Base-by-base conservation (phyloP, 164 flowering plant species). In the Stephania yunnanensis region DNA sequence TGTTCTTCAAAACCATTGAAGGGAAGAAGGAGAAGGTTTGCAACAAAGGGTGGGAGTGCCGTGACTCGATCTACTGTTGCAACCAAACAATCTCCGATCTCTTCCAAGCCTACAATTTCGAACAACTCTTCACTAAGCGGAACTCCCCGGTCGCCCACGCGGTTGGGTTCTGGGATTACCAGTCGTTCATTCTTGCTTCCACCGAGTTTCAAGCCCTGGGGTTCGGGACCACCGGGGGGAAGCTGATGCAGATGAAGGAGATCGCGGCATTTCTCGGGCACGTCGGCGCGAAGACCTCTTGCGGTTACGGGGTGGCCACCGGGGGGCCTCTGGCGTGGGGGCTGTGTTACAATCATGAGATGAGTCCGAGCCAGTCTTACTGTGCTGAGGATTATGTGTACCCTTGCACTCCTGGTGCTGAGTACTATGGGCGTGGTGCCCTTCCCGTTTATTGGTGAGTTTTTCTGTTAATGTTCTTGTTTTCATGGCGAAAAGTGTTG, bases 291-390 rank as follows among this genome's bases (percentile, higher is more conserved):
- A 84, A 88, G 73, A 93, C 97, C 42, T 84, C 94, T 9, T 95
- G 99, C 84, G 97, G 98, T 22, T 90, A 93, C 83, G 90, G 87
- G 31, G 97, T 89, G 75, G 95, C 97, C 5, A 89, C 95, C 0
- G 97, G 97, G 50, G 97, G 97, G 29, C 94, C 94, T 1, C 75
- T 80, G 73, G 97, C 98, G 2, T 95, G 96, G 95, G 98, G 98
- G 6, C 85, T 95, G 10, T 95, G 98, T 89, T 92, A 90, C 78
- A 92, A 88, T 74, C 86, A 72, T 69, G 98, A 95, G 81, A 77
- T 91, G 92, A 92, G 97, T 78, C 98, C 98, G 2, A 85, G 87
- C 78, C 89, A 89, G 64, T 67, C 74, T 4, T 95, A 92, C 80
- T 95, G 98, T 76, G 89, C 87, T 73, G 80, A 80, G 79, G 89